Conservation (phyloP, 768 basidiomycete species). For the Mycena galopus region DNA sequence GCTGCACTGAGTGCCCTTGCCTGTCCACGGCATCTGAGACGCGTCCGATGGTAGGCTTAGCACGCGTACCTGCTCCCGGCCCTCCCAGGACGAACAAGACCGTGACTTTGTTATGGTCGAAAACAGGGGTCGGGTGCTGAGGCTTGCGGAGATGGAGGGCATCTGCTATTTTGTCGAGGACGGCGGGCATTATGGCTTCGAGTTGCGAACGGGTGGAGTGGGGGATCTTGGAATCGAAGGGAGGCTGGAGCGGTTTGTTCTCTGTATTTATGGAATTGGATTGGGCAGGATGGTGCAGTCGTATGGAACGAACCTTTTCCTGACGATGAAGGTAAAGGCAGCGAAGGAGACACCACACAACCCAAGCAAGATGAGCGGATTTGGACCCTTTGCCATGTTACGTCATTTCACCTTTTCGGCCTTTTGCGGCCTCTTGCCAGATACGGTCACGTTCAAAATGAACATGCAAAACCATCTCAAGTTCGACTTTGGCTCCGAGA, state of each 20-base stretch:
- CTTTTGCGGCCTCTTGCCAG: too few species aligned
- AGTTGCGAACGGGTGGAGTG: conserved; percentile 61
- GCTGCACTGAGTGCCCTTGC: conserved; percentile 96
- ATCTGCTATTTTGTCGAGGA: conserved; percentile 58
- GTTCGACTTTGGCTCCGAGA: conserved; percentile 65
- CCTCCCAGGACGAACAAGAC: conserved; percentile 98
- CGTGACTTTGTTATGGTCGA: conserved; percentile 79
- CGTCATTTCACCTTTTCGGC: too few species aligned
- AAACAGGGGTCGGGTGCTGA: conserved; percentile 55
- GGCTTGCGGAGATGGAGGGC: conserved; percentile 48
- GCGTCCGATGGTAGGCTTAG: conserved; percentile 4
- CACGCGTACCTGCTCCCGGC: conserved; percentile 85
- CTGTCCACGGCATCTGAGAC: conserved; percentile 54
- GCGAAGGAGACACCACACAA: conserved; percentile 69
- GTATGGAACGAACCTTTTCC: conserved; percentile 3
- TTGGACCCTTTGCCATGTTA: conserved; percentile 58
- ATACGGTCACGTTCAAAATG: too few species aligned
- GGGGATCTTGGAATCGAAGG: conserved; percentile 68
- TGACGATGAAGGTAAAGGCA: conserved; percentile 64
- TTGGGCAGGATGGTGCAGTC: not conserved
- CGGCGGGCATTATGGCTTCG: conserved; percentile 51
- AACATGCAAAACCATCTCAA: conserved; percentile 45
- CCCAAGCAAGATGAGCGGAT: conserved; percentile 72
- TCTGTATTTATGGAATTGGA: conserved; percentile 57
- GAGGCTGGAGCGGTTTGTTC: conserved; percentile 73